These are phyloP conservation scores for Epichloe sibirici DNA, from an alignment of 2,329 filamentous ascomycete genomes.

Conservation along the genomic window DNA sequence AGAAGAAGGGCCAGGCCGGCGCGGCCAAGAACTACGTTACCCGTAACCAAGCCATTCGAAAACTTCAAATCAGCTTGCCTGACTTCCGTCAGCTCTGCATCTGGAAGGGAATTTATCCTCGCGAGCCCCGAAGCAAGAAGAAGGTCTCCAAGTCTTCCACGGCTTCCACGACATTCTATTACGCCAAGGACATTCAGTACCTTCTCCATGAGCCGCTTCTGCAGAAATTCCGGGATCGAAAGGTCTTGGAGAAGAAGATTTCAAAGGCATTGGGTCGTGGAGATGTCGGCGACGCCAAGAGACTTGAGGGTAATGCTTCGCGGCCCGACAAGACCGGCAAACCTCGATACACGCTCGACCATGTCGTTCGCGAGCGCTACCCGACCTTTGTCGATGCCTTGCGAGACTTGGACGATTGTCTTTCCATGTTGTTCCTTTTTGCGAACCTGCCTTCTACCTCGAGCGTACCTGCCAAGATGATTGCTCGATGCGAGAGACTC, in stretches of 20 bases:
- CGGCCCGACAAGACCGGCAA: constrained; percentile 84
- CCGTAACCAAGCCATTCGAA: constrained; percentile 89
- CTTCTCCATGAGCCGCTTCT: constrained; percentile 92
- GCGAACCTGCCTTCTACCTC: constrained; percentile 87
- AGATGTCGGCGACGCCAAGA: constrained; percentile 77
- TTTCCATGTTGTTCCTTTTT: constrained; percentile 96
- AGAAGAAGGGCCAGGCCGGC: constrained; percentile 87
- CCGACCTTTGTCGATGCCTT: constrained; percentile 92
- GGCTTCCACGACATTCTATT: constrained; percentile 83
- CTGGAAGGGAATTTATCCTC: constrained; percentile 98
- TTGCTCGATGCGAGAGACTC: constrained; percentile 84
- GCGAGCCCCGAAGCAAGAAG: constrained; percentile 93
- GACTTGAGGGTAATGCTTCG: constrained; percentile 75
- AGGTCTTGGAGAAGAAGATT: constrained; percentile 95
- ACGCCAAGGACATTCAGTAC: constrained; percentile 93
- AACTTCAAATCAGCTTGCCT: constrained; percentile 91
- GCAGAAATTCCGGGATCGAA: constrained; percentile 92
- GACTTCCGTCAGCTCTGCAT: constrained; percentile 98
- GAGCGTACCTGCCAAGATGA: constrained; percentile 86
- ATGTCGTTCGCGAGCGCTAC: constrained; percentile 96
- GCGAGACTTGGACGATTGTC: constrained; percentile 87
- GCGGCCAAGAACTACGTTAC: constrained; percentile 98
- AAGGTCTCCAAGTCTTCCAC: constrained; percentile 89
- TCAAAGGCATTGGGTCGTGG: constrained; percentile 81
- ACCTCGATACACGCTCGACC: constrained; percentile 82